Evolutionary conservation across 352 stramenopile species (phyloP).

Genomic region (Phytopythium litorale): DNA sequence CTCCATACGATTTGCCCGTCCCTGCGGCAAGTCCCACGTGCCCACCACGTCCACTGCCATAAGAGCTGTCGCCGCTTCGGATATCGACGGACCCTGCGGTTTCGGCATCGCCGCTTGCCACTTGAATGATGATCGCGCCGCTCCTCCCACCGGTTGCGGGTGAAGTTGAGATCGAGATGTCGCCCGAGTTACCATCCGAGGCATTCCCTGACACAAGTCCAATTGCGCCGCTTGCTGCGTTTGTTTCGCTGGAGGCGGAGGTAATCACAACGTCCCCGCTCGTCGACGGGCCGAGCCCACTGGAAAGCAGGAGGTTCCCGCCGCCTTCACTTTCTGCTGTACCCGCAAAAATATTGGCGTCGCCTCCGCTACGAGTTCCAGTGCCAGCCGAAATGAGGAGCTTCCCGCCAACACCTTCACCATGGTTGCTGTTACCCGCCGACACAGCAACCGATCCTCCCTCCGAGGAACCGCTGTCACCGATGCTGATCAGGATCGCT

Average conservation of each 20-base stretch:
- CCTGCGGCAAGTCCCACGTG: constrained; percentile 5
- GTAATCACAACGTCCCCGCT: constrained; percentile 3
- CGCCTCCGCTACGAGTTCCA: neutral
- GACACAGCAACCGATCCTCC: neutral
- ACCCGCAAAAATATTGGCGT: neutral
- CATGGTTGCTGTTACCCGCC: constrained; percentile 2
- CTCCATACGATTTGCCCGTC: neutral
- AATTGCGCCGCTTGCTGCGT: neutral
- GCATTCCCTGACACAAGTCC: neutral
- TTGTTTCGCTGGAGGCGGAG: neutral
- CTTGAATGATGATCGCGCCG: constrained; percentile 2
- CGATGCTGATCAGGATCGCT: neutral
- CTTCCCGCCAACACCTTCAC: neutral
- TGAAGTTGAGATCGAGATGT: constrained; percentile 2
- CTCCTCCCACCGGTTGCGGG: neutral
- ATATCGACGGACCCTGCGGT: constrained; percentile 6
- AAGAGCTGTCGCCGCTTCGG: constrained; percentile 7
- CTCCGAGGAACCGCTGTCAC: neutral
- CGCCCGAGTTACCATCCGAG: neutral
- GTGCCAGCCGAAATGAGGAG: neutral
- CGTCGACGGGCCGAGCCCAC: neutral
- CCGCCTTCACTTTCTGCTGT: neutral
- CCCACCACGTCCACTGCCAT: constrained; percentile 5
- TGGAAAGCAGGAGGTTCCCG: neutral
- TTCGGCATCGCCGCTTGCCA: constrained; percentile 6